Evolutionary conservation across 805 yeast species (phyloP).

Genomic region (Priceomyces haplophilus): DNA sequence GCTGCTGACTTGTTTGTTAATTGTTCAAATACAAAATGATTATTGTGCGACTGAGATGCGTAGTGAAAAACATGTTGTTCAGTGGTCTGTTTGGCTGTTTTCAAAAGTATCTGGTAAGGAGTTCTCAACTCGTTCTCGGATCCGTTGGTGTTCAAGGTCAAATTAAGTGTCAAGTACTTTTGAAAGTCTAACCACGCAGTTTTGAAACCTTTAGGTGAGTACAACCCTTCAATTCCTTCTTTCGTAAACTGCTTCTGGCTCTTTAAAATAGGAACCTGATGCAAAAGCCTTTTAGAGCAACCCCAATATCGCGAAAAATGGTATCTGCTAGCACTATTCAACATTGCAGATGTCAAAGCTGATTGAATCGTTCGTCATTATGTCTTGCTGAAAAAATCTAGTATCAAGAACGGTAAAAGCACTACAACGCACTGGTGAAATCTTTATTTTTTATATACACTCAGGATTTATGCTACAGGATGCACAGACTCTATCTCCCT

Average conservation of each 20-base stretch:
- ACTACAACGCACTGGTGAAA: background rate
- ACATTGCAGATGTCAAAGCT: conserved; percentile 3
- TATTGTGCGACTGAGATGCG: conserved; percentile 90
- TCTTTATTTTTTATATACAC: background rate
- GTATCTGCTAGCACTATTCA: conserved; percentile 1
- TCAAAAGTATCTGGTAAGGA: conserved; percentile 67
- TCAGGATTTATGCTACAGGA: background rate
- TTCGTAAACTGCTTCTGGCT: conserved; percentile 35
- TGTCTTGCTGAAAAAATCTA: conserved; percentile 6
- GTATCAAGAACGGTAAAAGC: conserved; percentile 1
- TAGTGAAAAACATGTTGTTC: conserved; percentile 73
- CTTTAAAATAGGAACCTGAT: conserved; percentile 59
- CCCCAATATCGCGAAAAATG: background rate
- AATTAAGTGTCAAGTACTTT: conserved; percentile 53
- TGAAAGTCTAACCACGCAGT: conserved; percentile 84
- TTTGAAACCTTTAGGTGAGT: conserved; percentile 62
- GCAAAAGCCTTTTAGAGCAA: conserved; percentile 40
- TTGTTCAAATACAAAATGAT: conserved; percentile 82
- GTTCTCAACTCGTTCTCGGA: conserved; percentile 73
- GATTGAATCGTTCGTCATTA: background rate
- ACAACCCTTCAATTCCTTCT: conserved; percentile 63
- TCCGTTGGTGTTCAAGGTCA: conserved; percentile 67
- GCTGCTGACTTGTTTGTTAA: conserved; percentile 36
- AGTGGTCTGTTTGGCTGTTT: conserved; percentile 64
- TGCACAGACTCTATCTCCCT: conserved; percentile 6